Base-by-base conservation (phyloP, 257 asterid species). In the Agastache rugosa region DNA sequence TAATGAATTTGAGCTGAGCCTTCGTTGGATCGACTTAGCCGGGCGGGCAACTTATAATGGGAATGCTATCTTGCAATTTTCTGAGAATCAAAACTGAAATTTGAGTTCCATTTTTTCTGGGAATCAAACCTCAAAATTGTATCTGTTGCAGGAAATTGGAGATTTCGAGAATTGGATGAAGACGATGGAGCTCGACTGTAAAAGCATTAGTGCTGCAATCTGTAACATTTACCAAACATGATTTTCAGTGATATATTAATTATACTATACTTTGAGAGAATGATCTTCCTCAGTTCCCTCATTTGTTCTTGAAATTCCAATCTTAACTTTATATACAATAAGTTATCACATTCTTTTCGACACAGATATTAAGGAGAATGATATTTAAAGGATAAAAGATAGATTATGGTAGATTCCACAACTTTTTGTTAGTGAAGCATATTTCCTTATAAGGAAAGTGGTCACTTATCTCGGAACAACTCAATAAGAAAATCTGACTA, bases 151-250 rank as follows among this genome's bases (percentile, higher is more conserved):
- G 97, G 99, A 95, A 85, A 95, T 95, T 59, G 99, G 98, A 63
- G 99, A 90, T 69, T 95, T 92, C 65, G 98, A 95, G 87, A 95
- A 92, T 85, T 95, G 99, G 99, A 95, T 95, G 99, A 95, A 95
- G 96, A 92, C 97, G 1, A 91, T 92, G 97, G 98, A 95, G 84
- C 90, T 95, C 11, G 97, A 95, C 73, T 92, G 96, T 80, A 89
- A 82, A 87, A 90, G 98, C 83, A 81, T 95, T 31, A 85, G 78
- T 80, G 86, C 96, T 76, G 99, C 99, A 51, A 88, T 95, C 73
- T 66, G 84, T 75, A 95, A 90, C 87, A 92, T 95, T 76, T 94
- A 92, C 83, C 91, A 89, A 79, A 53, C 86, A 63, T 83, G 81
- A 85, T 64, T 56, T 56, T 29, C 45, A 41, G 44, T 82, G 82